phyloP scores from a whole-genome alignment of 1,284 basidiomycete species.

The Ganoderma lucidum region DNA sequence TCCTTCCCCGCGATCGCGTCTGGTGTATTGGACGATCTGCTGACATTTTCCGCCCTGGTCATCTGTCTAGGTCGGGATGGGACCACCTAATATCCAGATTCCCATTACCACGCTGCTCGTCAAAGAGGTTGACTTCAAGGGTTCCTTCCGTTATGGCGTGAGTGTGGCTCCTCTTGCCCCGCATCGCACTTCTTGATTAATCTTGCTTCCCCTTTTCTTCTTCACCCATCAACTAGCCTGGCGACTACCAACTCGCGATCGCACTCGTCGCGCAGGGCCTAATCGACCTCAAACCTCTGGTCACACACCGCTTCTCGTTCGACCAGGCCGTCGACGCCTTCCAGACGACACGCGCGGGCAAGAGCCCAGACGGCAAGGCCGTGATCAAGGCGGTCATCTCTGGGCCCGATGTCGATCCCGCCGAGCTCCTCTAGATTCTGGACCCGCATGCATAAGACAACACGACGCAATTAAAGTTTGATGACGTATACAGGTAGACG shows the following conservation, averaged over 20 bases:
- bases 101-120: constrained; percentile 67
- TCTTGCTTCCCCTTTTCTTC: background rate
- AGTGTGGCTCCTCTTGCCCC: constrained; percentile 36
- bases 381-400: constrained; percentile 83
- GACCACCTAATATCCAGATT: constrained; percentile 66
- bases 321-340: constrained; percentile 83
- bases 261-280: constrained; percentile 81
- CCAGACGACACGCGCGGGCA: constrained; percentile 80
- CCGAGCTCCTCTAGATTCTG: constrained; percentile 32
- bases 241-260: constrained; percentile 88
- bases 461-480: background rate
- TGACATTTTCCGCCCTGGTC: constrained; percentile 2
- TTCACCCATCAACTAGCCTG: constrained; percentile 58
- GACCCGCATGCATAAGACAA: background rate
- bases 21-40: background rate
- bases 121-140: constrained; percentile 86
- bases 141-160: constrained; percentile 90
- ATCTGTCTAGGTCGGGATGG: constrained; percentile 74
- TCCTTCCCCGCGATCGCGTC: background rate
- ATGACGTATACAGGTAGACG: background rate
- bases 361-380: constrained; percentile 78
- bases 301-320: constrained; percentile 88
- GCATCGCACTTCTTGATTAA: background rate
- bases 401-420: constrained; percentile 65
- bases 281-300: constrained; percentile 88